Evolutionary conservation across 768 basidiomycete species (phyloP), one percentile per base, ranked within the genome.

Genomic region (Termitomyces heimii): DNA sequence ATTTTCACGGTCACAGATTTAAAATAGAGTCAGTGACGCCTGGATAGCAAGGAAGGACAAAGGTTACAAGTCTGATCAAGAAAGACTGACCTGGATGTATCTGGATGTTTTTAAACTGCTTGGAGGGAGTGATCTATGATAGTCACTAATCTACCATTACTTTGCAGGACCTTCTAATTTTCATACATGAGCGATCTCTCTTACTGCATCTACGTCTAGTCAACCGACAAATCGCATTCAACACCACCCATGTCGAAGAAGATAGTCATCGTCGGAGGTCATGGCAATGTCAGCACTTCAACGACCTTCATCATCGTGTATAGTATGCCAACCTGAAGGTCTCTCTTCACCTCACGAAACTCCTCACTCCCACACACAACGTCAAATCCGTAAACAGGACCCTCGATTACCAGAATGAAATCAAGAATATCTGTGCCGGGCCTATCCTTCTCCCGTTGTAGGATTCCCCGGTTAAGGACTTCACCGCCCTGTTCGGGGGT

Each of bases 401-500:
- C 53, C 51, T 71, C 22, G 70, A 67, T 1, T 83, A 88, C 53
- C 66, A 70, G 37, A 53, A 69, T 4, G 83, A 82, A 37, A 79
- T 88, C 62, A 71, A 65, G 53, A 63, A 68, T 0, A 61, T 74
- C 7, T 70, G 68, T 12, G 77, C 78, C 0, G 74, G 66, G 5
- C 83, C 86, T 3, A 66, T 79, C 31, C 60, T 86, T 3, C 74
- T 86, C 35, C 83, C 83, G 1, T 73, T 88, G 26, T 85, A 87
- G 62, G 76, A 81, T 20, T 69, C 75, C 13, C 65, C 81, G 0
- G 70, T 74, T 0, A 59, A 68, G 1, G 74, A 80, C 1, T 80
- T 87, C 61, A 73, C 75, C 3, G 60, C 70, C 1, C 71, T 73
- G 0, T 84, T 88, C 63, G 61, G 68, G 35, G 71, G 71, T 0